Evolutionary conservation across 2,329 filamentous ascomycete species (phyloP), one percentile per base, ranked within the genome.

Genomic region (Spiromastix sp.): DNA sequence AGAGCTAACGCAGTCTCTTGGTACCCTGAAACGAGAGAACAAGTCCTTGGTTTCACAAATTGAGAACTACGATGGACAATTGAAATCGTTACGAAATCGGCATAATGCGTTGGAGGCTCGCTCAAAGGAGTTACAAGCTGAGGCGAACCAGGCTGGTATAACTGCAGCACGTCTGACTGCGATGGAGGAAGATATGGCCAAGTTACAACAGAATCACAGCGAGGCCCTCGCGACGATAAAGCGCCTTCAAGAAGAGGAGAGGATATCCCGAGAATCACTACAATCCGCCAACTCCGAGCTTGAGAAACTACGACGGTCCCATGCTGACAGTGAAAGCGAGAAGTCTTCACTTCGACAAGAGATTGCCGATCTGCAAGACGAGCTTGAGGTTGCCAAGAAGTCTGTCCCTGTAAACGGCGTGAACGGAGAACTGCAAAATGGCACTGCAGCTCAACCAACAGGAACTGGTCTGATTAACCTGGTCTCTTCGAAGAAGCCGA

Each of bases 131-230:
- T 71, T 98, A 37, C 91, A 98, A 61, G 81, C 81, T 21, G 91
- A 98, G 61, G 91, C 91, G 41, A 98, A 98, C 61, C 89, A 96
- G 64, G 91, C 89, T 36, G 91, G 91, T 63, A 95, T 96, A 51
- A 85, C 84, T 2, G 86, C 89, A 35, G 91, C 91, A 44, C 83
- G 85, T 47, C 70, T 98, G 36, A 79, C 83, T 49, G 85, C 81
- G 32, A 84, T 96, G 78, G 91, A 98, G 58, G 82, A 86, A 48
- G 91, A 98, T 54, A 94, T 96, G 82, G 80, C 79, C 66, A 87
- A 85, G 61, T 70, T 96, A 32, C 86, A 95, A 60, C 67, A 74
- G 41, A 91, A 76, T 54, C 93, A 93, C 61, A 84, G 93, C 38
- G 91, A 98, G 55, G 93, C 87, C 42, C 79, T 81, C 4, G 73